phyloP scores from a whole-genome alignment of 1,139 yeast genomes.

The Saccharomycopsis hybrid region DNA sequence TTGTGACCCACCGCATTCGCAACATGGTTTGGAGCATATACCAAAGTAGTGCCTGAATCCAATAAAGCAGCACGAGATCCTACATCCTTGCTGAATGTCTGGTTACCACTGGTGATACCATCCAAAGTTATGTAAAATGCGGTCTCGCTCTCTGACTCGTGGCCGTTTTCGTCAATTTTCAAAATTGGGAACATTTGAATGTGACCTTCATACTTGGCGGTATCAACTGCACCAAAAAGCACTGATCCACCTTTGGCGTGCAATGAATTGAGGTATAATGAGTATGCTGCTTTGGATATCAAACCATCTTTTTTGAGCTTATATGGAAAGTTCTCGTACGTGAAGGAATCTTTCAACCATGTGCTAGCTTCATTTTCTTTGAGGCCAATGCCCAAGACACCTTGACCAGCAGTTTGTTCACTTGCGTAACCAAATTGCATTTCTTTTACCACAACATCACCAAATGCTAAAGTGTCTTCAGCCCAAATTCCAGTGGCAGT shows the following conservation, averaged over 20 bases:
- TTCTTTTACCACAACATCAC: conserved; percentile 5
- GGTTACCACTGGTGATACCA: conserved; percentile 2
- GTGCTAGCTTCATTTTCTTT: conserved; percentile 31
- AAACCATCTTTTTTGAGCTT: conserved; percentile 40
- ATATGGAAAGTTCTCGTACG: conserved; percentile 39
- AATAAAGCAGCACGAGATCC: conserved; percentile 32
- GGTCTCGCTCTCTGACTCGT: conserved; percentile 3
- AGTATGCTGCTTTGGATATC: conserved; percentile 38
- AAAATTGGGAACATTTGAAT: conserved; percentile 4
- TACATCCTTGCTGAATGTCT: conserved; percentile 2
- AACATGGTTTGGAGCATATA: conserved; percentile 33
- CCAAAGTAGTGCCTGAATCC: conserved; percentile 47
- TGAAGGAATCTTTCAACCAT: conserved; percentile 20
- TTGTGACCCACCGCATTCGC: conserved; percentile 14
- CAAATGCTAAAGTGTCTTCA: conserved; percentile 41
- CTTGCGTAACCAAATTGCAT: conserved; percentile 15
- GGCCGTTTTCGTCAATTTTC: conserved; percentile 11
- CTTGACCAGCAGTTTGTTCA: conserved; percentile 38
- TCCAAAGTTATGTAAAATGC: conserved; percentile 10
- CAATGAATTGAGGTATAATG: conserved; percentile 27
- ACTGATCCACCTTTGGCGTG: conserved; percentile 29
- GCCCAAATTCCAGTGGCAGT: conserved; percentile 67
- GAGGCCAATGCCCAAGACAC: conserved; percentile 62
- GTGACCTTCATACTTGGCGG: conserved; percentile 34
- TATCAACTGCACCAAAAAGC: conserved; percentile 37